These are phyloP conservation scores for Candida neerlandica DNA, from an alignment of 1,139 yeast genomes.

Conservation along the genomic window DNA sequence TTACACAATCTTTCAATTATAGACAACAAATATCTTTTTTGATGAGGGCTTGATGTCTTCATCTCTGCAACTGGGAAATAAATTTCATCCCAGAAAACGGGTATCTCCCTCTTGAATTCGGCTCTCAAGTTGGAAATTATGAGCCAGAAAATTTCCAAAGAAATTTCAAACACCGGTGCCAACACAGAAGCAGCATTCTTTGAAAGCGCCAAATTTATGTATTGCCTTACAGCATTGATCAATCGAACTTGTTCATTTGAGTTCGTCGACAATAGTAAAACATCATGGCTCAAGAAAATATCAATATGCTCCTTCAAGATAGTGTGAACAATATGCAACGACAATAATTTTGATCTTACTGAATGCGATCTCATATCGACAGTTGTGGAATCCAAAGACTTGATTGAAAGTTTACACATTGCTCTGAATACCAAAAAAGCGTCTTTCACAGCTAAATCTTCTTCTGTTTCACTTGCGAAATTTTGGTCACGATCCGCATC, in stretches of 20 bases:
- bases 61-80: conserved; percentile 93
- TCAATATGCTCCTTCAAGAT: conserved; percentile 85
- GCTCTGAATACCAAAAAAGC: conserved; percentile 92
- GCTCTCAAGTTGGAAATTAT: conserved; percentile 79
- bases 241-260: conserved; percentile 63
- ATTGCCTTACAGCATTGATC: conserved; percentile 81
- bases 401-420: conserved; percentile 89
- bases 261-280: conserved; percentile 59
- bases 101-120: conserved; percentile 89
- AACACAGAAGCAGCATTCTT: conserved; percentile 92
- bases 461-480: conserved; percentile 49
- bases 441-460: conserved; percentile 78
- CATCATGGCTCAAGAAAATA: conserved; percentile 68
- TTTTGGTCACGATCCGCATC: conserved; percentile 55
- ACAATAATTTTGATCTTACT: conserved; percentile 85
- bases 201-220: conserved; percentile 77
- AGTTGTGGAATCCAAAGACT: conserved; percentile 68
- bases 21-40: conserved; percentile 81
- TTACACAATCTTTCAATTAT: conserved; percentile 79
- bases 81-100: conserved; percentile 89
- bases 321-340: conserved; percentile 85
- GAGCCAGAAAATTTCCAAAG: conserved; percentile 92
- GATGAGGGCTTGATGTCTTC: conserved; percentile 89
- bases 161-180: conserved; percentile 89
- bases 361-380: conserved; percentile 89